phyloP scores from a whole-genome alignment of 2,329 filamentous ascomycete genomes.

The Cercospora zeae-maydis region DNA sequence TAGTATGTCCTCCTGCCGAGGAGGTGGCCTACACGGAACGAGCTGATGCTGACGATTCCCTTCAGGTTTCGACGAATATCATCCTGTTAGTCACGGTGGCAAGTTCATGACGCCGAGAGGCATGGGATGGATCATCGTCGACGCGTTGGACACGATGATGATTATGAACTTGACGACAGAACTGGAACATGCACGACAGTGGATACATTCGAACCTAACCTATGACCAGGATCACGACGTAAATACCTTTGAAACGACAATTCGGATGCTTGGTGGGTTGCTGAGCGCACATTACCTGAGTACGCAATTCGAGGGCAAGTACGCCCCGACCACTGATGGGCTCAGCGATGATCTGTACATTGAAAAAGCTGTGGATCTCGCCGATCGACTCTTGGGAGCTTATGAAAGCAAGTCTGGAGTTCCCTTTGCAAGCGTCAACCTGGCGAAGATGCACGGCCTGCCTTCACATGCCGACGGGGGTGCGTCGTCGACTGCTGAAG shows the following conservation, averaged over 20 bases:
- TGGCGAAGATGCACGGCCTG: conserved; percentile 72
- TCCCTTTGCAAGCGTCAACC: conserved; percentile 84
- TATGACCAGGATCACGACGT: conserved; percentile 95
- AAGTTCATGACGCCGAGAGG: conserved; percentile 82
- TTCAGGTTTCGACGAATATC: conserved; percentile 72
- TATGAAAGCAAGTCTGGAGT: conserved; percentile 85
- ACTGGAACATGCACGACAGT: conserved; percentile 78
- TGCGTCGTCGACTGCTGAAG: conserved; percentile 90
- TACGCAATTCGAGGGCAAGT: conserved; percentile 71
- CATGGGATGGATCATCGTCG: conserved; percentile 97
- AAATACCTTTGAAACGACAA: conserved; percentile 96
- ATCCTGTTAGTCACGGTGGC: conserved; percentile 74
- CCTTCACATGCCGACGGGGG: conserved; percentile 79
- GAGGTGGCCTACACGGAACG: neutral
- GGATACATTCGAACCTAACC: conserved; percentile 74
- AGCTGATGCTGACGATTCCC: conserved; percentile 4
- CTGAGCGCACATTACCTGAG: conserved; percentile 95
- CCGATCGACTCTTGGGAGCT: conserved; percentile 78
- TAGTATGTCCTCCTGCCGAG: conserved; percentile 19
- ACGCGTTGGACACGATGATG: conserved; percentile 93
- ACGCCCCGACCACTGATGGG: conserved; percentile 65
- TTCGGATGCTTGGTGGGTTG: conserved; percentile 91
- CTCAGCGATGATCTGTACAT: conserved; percentile 88
- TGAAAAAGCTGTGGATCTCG: conserved; percentile 91
- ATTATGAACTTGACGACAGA: conserved; percentile 94